These are phyloP conservation scores for Pyrenophora teres DNA, from an alignment of 2,329 filamentous ascomycete genomes.

Conservation along the genomic window DNA sequence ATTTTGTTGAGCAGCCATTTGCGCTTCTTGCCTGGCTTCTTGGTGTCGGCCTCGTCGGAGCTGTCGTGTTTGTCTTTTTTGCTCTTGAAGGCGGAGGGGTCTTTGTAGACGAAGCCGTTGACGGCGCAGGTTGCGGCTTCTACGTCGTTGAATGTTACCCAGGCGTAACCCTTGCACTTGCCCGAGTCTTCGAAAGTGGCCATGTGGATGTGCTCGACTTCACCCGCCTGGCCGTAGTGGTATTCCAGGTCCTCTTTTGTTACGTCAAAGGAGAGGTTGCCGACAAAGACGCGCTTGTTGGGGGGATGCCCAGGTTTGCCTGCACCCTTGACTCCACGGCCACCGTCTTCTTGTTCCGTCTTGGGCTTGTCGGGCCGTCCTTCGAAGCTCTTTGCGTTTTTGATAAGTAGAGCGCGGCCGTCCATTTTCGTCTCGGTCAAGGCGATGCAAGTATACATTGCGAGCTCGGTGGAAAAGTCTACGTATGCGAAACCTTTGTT, in stretches of 20 bases:
- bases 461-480: conserved; percentile 74
- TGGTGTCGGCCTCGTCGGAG: conserved; percentile 54
- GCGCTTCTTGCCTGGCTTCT: conserved; percentile 54
- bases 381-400: conserved; percentile 86
- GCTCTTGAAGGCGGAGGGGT: conserved; percentile 55
- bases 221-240: conserved; percentile 85
- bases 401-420: conserved; percentile 85
- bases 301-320: conserved; percentile 60
- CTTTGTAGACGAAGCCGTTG: conserved; percentile 76
- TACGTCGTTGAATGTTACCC: conserved; percentile 86
- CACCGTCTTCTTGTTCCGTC: conserved; percentile 37
- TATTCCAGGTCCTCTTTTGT: conserved; percentile 77
- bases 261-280: conserved; percentile 56
- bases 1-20: conserved; percentile 86
- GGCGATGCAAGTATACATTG: conserved; percentile 76
- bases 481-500: conserved; percentile 98
- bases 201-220: conserved; percentile 80
- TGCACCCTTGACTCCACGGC: conserved; percentile 38
- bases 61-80: conserved; percentile 61
- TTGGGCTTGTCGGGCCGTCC: conserved; percentile 76
- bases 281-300: conserved; percentile 83
- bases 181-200: conserved; percentile 96
- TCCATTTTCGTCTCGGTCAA: conserved; percentile 82
- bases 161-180: conserved; percentile 97
- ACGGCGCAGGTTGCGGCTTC: conserved; percentile 77